These are phyloP conservation scores for Thinopyrum elongatum DNA, from an alignment of 176 grass and related monocot genomes.

Conservation along the genomic window DNA sequence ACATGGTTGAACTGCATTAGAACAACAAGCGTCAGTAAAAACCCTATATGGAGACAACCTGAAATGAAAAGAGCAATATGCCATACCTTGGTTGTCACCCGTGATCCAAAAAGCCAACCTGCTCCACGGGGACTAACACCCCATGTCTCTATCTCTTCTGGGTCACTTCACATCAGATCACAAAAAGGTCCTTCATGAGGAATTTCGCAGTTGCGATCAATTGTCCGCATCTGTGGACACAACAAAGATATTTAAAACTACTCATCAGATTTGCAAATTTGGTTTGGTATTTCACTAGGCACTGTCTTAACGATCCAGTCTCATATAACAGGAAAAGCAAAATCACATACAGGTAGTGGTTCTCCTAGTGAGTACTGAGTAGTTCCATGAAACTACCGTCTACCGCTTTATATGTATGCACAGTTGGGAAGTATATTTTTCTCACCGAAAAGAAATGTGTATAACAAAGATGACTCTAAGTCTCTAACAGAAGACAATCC, in stretches of 20 bases:
- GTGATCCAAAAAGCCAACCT: slow-evolving; percentile 80
- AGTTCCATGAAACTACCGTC: neutral
- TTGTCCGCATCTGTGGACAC: slow-evolving; percentile 63
- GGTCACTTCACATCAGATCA: slow-evolving; percentile 89
- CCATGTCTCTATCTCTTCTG: slow-evolving; percentile 84
- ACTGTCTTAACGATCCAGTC: neutral
- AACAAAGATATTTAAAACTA: slow-evolving; percentile 5
- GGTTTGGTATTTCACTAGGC: neutral
- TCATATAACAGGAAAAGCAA: neutral
- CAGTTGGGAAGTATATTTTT: neutral
- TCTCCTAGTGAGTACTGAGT: neutral
- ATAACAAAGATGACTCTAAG: neutral
- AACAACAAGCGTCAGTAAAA: slow-evolving; percentile 8
- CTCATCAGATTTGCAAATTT: neutral
- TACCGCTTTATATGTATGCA: neutral
- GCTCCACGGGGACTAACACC: slow-evolving; percentile 77
- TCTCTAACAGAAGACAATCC: neutral
- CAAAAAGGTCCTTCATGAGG: slow-evolving; percentile 79
- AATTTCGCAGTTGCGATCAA: slow-evolving; percentile 80
- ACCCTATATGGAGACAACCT: neutral
- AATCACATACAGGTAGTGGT: neutral
- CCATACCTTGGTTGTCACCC: slow-evolving; percentile 68
- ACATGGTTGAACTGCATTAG: slow-evolving; percentile 44
- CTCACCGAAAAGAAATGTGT: neutral
- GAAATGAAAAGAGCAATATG: neutral